Base-by-base conservation (phyloP, 768 basidiomycete species). In the Tylopilus sp. region DNA sequence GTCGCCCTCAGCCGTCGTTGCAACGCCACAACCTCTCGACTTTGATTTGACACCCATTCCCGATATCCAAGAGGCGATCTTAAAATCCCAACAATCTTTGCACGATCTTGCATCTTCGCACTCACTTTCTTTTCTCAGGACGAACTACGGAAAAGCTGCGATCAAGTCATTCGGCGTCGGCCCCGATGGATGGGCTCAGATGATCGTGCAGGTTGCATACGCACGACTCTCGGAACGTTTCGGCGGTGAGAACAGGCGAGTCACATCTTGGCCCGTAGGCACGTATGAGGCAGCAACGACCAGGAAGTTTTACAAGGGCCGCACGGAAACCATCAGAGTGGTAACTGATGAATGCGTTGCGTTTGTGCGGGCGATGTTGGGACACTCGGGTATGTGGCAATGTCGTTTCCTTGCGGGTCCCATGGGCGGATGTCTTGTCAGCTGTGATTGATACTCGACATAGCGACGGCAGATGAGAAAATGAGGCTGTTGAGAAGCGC, bases 231-330 rank as follows among this genome's bases (percentile, higher is more conserved):
- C 85, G 28, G 75, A 78, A 36, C 58, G 52, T 17, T 65, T 65
- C 25, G 43, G 48, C 33, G 45, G 47, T 1, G 43, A 54, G 43
- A 57, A 59, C 34, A 55, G 58, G 38, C 60, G 67, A n/a, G 58
- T 55, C 2, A 61, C 64, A 3, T 70, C 76, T 33, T 74, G 77
- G 73, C 73, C 74, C 26, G 92, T 89, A 3, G 90, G 82, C 6
- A 93, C 92, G n/a, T 98, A 98, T 66, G 95, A 98, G 72, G 88
- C 92, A 52, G 93, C 93, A 30, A 86, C 89, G 55, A 94, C 92
- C n/a, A 79, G 95, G 29, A 83, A 80, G 67, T 97, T 89, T 71
- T 79, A 80, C 71, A 89, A 93, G 64, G 95, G 95, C 14, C 80
- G 95, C 43, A 98, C 95, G 24, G 95, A 98, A 73, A 86, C 91